Conservation (phyloP, 1,284 basidiomycete genomes). For the Cryptococcus neoformans region DNA sequence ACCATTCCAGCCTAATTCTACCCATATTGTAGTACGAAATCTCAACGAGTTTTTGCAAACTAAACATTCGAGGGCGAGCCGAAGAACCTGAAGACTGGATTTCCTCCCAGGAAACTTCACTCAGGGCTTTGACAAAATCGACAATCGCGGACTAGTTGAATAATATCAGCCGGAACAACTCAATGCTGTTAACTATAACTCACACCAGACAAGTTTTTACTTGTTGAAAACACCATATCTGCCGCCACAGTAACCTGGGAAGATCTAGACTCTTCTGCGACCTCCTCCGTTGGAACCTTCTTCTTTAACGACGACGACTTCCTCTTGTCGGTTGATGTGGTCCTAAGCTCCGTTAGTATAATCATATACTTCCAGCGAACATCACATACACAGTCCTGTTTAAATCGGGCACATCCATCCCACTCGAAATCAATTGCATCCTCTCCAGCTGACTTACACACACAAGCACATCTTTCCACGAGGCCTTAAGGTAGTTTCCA, state of each 20-base stretch:
- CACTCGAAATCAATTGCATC: constrained; percentile 92
- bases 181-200: constrained; percentile 35
- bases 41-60: constrained; percentile 97
- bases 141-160: constrained; percentile 81
- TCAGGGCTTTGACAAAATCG: constrained; percentile 94
- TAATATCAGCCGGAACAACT: constrained; percentile 11
- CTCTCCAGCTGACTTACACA: constrained; percentile 96
- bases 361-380: background rate
- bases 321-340: constrained; percentile 16
- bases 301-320: constrained; percentile 14
- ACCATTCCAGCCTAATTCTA: constrained; percentile 98
- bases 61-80: constrained; percentile 91
- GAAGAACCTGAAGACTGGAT: constrained; percentile 95
- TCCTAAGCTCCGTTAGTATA: constrained; percentile 4
- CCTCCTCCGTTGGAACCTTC: constrained; percentile 72
- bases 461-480: constrained; percentile 92
- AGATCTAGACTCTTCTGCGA: constrained; percentile 94
- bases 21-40: constrained; percentile 99
- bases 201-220: constrained; percentile 90
- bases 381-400: constrained; percentile 61
- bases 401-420: constrained; percentile 75
- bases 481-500: constrained; percentile 88
- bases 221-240: constrained; percentile 98
- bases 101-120: constrained; percentile 99
- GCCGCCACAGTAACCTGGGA: constrained; percentile 98